Evolutionary conservation across 2,329 filamentous ascomycete species (phyloP).

Genomic region (Didymosphaeria variabile): DNA sequence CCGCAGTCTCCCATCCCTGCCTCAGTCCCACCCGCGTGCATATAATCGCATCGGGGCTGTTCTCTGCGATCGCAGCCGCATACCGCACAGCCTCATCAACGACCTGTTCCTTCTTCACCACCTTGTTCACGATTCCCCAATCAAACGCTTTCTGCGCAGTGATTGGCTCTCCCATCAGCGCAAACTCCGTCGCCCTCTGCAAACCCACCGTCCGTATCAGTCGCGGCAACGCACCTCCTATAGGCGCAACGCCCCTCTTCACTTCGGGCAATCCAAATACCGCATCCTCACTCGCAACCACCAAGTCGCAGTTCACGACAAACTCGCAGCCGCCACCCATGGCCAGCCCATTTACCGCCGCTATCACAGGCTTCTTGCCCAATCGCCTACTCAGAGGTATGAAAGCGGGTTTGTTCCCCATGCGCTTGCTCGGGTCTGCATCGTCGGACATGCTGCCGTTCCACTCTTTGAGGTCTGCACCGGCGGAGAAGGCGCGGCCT

Average conservation of each 20-base stretch:
- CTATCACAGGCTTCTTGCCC: conserved; percentile 67
- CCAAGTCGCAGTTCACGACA: conserved; percentile 37
- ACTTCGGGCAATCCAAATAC: conserved; percentile 39
- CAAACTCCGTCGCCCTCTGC: conserved; percentile 38
- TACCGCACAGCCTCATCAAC: conserved; percentile 29
- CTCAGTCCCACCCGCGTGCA: conserved; percentile 30
- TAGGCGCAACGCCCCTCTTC: conserved; percentile 35
- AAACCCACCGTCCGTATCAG: conserved; percentile 36
- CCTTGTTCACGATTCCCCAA: conserved; percentile 39
- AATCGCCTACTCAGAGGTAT: conserved; percentile 60
- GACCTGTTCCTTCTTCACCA: conserved; percentile 30
- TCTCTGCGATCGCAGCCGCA: conserved; percentile 31
- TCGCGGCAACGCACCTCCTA: conserved; percentile 36
- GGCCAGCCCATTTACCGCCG: conserved; percentile 60
- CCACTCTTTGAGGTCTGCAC: conserved; percentile 59
- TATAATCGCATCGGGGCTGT: conserved; percentile 38
- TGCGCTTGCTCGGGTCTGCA: conserved; percentile 25
- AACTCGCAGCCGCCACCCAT: conserved; percentile 40
- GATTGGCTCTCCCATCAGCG: conserved; percentile 33
- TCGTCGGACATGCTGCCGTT: conserved; percentile 26
- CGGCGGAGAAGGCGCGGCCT: conserved; percentile 61
- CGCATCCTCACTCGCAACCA: conserved; percentile 33
- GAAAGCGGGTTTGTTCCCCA: conserved; percentile 53
- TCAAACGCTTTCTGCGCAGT: conserved; percentile 28
- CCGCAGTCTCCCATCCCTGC: conserved; percentile 33